Conservation (phyloP, 2,329 filamentous ascomycete genomes). For the Penicillium sp. region DNA sequence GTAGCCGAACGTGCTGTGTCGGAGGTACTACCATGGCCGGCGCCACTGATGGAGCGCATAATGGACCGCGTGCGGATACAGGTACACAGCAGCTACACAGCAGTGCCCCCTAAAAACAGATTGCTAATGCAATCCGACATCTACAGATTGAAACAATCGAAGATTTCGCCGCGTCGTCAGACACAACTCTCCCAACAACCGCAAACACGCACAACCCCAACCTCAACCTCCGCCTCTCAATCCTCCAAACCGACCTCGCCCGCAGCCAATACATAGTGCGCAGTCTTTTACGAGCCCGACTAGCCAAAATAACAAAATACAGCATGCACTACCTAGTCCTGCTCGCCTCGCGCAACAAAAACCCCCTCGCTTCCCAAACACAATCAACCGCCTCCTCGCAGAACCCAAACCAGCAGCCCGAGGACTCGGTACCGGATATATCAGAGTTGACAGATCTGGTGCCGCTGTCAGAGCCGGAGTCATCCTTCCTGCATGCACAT, state of each 20-base stretch:
- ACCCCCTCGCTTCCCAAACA: constrained; percentile 17
- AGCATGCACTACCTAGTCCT: constrained; percentile 52
- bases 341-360: constrained; percentile 21
- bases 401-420: constrained; percentile 21
- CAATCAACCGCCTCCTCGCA: constrained; percentile 19
- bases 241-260: constrained; percentile 94
- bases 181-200: constrained; percentile 35
- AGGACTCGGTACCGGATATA: constrained; percentile 38
- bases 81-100: constrained; percentile 30
- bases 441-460: constrained; percentile 44
- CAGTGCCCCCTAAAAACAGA: background rate
- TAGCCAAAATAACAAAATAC: constrained; percentile 66
- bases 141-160: constrained; percentile 65
- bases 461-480: constrained; percentile 74
- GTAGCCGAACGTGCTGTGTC: constrained; percentile 86
- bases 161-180: constrained; percentile 51
- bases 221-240: constrained; percentile 88
- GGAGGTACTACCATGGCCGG: constrained; percentile 79
- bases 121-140: background rate
- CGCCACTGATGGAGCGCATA: constrained; percentile 76
- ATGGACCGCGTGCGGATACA: constrained; percentile 69
- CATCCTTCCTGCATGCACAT: constrained; percentile 79
- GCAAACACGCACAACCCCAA: constrained; percentile 85
- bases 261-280: constrained; percentile 89
- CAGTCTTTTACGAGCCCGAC: constrained; percentile 76